phyloP scores from a whole-genome alignment of 257 asterid genomes.

The Paulownia fortunei region DNA sequence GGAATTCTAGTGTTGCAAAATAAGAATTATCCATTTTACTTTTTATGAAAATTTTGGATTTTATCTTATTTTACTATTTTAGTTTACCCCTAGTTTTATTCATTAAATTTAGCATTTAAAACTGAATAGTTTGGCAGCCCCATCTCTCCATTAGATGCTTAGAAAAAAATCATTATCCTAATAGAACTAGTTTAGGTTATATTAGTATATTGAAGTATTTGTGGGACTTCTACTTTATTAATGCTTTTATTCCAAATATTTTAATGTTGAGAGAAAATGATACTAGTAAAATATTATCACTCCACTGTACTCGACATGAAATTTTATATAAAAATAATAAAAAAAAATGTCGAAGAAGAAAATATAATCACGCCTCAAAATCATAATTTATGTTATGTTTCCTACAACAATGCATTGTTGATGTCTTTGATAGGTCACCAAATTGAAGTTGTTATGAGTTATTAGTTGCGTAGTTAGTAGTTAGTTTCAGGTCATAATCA shows the following conservation, averaged over 20 bases:
- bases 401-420: too few species aligned
- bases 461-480: neutral
- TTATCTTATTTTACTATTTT: neutral
- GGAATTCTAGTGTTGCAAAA: neutral
- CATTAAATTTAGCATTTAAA: slow-evolving; percentile 4
- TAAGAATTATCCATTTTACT: neutral
- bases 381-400: too few species aligned
- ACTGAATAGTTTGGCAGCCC: slow-evolving; percentile 20
- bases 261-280: too few species aligned
- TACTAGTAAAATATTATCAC: too few species aligned
- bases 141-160: neutral
- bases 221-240: neutral
- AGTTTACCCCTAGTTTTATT: neutral
- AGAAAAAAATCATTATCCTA: neutral
- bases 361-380: too few species aligned
- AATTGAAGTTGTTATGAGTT: neutral
- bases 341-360: too few species aligned
- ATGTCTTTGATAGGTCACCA: slow-evolving; percentile 22
- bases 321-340: too few species aligned
- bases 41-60: neutral
- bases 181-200: neutral
- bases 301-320: too few species aligned
- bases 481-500: neutral
- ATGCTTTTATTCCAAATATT: neutral
- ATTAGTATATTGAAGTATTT: neutral